A percentile compares a stretch with the other conserved stretches of the same genome.
These are phyloP conservation scores for Crithidia thermophila DNA, from an alignment of 208 protist species.

Conservation along the genomic window DNA sequence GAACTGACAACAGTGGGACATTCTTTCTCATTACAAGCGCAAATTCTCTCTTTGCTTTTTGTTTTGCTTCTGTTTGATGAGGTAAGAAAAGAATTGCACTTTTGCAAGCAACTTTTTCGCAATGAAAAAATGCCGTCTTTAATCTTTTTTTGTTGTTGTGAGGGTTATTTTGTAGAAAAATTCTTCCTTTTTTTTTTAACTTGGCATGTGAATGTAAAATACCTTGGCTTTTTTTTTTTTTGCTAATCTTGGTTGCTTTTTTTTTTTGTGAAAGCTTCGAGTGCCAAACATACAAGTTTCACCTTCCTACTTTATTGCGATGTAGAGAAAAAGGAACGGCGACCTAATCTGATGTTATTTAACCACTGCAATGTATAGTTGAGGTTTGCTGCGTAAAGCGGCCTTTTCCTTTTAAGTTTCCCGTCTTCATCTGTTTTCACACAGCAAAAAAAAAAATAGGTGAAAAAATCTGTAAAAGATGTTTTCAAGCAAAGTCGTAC, in stretches of 20 bases:
- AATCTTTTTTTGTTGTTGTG: background rate
- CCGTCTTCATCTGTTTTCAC: no score
- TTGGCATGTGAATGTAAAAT: background rate
- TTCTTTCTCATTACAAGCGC: background rate
- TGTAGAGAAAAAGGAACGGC: no score
- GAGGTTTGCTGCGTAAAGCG: no score
- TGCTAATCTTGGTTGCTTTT: background rate
- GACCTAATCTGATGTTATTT: no score
- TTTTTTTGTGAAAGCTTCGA: background rate
- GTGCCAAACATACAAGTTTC: background rate
- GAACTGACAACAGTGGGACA: background rate
- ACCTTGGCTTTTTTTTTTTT: background rate
- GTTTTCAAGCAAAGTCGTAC: no score
- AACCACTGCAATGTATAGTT: no score
- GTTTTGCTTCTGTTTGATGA: background rate
- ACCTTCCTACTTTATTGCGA: background rate
- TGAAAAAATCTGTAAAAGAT: no score
- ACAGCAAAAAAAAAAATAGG: no score
- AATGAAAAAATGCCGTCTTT: background rate
- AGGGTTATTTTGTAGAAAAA: background rate
- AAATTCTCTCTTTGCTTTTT: constrained; percentile 12
- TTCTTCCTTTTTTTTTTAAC: background rate
- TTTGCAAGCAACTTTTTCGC: background rate
- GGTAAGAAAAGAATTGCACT: background rate
- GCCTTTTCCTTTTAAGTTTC: no score